Evolutionary conservation across 495 filamentous ascomycete genomes (phyloP).

Genomic region (Ramalina intermedia): DNA sequence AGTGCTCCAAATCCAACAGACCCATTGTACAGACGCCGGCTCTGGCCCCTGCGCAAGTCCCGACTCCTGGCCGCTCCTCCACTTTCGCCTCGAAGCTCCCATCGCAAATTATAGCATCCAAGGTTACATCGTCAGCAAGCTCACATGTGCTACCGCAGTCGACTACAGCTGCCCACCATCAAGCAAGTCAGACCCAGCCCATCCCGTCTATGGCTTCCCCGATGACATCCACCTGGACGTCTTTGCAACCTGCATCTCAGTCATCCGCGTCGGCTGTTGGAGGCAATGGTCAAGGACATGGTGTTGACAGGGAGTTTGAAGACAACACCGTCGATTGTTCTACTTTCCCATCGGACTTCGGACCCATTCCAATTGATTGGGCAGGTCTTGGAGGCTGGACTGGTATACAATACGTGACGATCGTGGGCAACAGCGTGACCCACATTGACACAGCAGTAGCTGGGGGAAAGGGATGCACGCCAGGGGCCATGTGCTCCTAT

Average conservation of each 20-base stretch:
- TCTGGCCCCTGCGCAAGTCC: neutral
- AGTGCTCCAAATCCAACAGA: neutral
- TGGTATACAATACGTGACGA: constrained; percentile 53
- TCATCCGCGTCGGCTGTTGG: neutral
- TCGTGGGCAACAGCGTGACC: constrained; percentile 30
- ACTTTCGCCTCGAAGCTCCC: neutral
- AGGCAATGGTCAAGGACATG: constrained; percentile 25
- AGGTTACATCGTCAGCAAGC: neutral
- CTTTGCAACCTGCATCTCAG: neutral
- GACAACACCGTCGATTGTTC: constrained; percentile 57
- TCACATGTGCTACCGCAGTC: neutral
- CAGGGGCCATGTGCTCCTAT: constrained; percentile 74
- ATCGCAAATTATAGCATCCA: neutral
- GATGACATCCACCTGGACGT: neutral
- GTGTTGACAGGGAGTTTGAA: constrained; percentile 58
- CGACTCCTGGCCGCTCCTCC: neutral
- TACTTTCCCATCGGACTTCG: constrained; percentile 69
- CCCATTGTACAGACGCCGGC: neutral
- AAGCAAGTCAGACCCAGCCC: neutral
- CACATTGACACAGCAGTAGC: constrained; percentile 48
- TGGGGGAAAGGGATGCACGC: constrained; percentile 36
- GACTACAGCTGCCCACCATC: neutral
- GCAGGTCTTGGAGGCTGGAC: constrained; percentile 59
- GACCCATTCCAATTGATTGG: constrained; percentile 58
- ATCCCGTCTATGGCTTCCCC: neutral